Evolutionary conservation across 2,329 filamentous ascomycete species (phyloP).

Genomic region (Xylaria sp.): DNA sequence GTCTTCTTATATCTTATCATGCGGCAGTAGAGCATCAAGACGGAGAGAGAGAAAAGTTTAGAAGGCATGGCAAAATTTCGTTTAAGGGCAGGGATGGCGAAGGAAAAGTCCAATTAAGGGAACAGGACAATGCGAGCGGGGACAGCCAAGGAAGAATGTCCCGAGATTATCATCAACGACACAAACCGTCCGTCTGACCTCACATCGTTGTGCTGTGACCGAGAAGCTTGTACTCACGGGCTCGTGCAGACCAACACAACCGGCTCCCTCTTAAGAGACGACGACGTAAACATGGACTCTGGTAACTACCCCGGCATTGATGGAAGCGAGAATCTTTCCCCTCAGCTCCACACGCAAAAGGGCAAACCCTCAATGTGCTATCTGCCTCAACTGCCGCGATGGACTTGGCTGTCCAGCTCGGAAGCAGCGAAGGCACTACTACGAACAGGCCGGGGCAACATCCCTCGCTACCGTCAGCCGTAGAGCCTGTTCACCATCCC

Average conservation of each 20-base stretch:
- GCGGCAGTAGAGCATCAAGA: no score
- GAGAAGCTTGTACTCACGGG: no score
- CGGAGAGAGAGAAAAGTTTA: background rate
- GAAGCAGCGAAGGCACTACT: no score
- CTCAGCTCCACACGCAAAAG: constrained; percentile 75
- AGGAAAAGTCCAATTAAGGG: background rate
- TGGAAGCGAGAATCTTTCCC: constrained; percentile 82
- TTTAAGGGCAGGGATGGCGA: background rate
- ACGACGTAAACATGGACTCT: background rate
- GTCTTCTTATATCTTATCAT: background rate
- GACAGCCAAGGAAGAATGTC: background rate
- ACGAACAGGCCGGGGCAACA: no score
- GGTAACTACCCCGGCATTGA: constrained; percentile 54
- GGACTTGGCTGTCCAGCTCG: no score
- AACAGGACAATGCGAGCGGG: background rate
- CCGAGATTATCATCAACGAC: background rate
- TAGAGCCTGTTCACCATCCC: no score
- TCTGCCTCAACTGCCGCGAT: no score
- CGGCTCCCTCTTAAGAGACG: constrained; percentile 74
- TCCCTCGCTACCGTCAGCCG: no score
- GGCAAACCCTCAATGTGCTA: constrained; percentile 52
- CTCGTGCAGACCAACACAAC: constrained; percentile 86
- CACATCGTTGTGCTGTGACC: no score
- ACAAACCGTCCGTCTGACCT: no score
- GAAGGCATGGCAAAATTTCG: background rate